These are phyloP conservation scores for Glaciozyma martinii DNA, from an alignment of 768 basidiomycete species.

Conservation along the genomic window DNA sequence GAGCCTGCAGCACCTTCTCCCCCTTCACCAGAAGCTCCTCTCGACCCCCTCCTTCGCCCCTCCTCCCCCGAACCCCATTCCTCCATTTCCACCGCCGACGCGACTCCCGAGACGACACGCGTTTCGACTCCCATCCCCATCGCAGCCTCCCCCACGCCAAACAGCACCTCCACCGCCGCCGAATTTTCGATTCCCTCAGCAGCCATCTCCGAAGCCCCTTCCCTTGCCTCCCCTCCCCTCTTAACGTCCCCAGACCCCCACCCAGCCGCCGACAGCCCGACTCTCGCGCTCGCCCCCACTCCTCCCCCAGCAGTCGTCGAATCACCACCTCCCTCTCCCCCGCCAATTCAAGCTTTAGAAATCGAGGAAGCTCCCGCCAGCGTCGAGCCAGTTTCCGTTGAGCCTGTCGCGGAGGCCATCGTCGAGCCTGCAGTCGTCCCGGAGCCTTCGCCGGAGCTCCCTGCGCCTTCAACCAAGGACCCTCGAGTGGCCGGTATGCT, in stretches of 20 bases:
- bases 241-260: neutral
- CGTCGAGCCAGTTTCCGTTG: neutral
- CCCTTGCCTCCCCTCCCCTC: neutral
- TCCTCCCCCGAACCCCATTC: neutral
- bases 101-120: neutral
- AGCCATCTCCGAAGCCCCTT: neutral
- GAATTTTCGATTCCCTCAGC: neutral
- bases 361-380: neutral
- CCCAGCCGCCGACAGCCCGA: neutral
- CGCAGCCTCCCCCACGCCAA: neutral
- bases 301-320: neutral
- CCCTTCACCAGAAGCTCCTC: neutral
- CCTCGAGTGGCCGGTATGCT: neutral
- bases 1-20: neutral
- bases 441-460: neutral
- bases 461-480: neutral
- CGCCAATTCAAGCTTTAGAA: neutral
- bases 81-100: neutral
- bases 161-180: neutral
- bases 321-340: neutral
- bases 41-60: neutral
- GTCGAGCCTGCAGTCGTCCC: neutral
- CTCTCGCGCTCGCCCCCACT: neutral
- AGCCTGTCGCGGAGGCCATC: neutral
- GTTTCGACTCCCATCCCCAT: neutral